Percentiles rank a stretch among this genome's conserved stretches.
These are phyloP conservation scores for Coniochaeta pulveracea DNA, from an alignment of 2,329 filamentous ascomycete genomes.

Conservation along the genomic window DNA sequence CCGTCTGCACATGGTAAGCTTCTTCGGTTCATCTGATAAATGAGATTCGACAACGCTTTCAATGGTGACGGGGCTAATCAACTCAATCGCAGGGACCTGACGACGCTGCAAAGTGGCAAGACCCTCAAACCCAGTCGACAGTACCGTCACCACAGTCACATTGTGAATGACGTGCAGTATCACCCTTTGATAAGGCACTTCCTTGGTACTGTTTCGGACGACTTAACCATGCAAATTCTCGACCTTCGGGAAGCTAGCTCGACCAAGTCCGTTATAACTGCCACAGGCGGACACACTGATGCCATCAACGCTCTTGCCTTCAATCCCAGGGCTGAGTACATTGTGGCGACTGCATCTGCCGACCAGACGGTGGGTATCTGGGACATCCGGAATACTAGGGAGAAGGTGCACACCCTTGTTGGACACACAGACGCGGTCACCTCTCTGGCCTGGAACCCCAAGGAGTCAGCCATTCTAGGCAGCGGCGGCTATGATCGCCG, in stretches of 20 bases:
- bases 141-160: conserved; percentile 79
- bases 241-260: conserved; percentile 64
- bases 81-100: conserved; percentile 82
- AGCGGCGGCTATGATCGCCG: conserved; percentile 88
- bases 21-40: conserved; percentile 3
- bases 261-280: conserved; percentile 57
- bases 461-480: conserved; percentile 76
- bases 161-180: conserved; percentile 95
- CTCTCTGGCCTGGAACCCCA: conserved; percentile 88
- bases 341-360: conserved; percentile 85
- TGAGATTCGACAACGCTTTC: too few species aligned
- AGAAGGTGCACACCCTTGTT: conserved; percentile 81
- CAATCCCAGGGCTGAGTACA: conserved; percentile 81
- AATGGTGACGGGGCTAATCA: too few species aligned
- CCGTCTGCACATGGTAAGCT: conserved; percentile 76
- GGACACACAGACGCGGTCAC: conserved; percentile 85
- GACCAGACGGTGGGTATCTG: conserved; percentile 94
- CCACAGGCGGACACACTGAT: conserved; percentile 68
- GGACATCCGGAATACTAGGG: conserved; percentile 85
- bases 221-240: conserved; percentile 83
- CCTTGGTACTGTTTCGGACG: conserved; percentile 90
- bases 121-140: conserved; percentile 59
- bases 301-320: conserved; percentile 95
- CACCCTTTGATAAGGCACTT: conserved; percentile 77
- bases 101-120: conserved; percentile 59